Evolutionary conservation across 805 yeast species (phyloP).

Genomic region (Yarrowia divulgata): DNA sequence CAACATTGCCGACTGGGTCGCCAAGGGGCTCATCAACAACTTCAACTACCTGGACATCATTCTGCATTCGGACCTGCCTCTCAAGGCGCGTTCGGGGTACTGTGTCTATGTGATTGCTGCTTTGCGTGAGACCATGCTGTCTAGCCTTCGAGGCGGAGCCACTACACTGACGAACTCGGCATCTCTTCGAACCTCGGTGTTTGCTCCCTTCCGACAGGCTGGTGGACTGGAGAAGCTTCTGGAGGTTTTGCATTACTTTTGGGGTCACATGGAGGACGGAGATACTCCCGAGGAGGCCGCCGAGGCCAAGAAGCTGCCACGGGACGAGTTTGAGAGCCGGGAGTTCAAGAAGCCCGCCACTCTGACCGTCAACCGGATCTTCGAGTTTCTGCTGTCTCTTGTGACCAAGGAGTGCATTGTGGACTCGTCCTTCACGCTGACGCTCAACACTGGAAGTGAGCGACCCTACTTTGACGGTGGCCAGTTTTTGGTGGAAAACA

Average conservation of each 20-base stretch:
- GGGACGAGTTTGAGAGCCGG: slow-evolving; percentile 27
- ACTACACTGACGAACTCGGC: slow-evolving; percentile 17
- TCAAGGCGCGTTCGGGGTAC: slow-evolving; percentile 32
- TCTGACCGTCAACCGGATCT: slow-evolving; percentile 42
- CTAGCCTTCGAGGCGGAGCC: slow-evolving; percentile 2
- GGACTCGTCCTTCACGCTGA: slow-evolving; percentile 46
- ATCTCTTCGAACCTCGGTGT: slow-evolving; percentile 41
- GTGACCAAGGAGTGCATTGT: slow-evolving; percentile 46
- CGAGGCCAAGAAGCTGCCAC: slow-evolving; percentile 32
- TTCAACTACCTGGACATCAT: slow-evolving; percentile 26
- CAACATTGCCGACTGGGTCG: slow-evolving; percentile 34
- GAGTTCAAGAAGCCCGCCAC: slow-evolving; percentile 37
- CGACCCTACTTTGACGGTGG: slow-evolving; percentile 46
- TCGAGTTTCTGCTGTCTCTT: slow-evolving; percentile 44
- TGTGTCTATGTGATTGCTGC: slow-evolving; percentile 35
- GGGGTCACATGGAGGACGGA: slow-evolving; percentile 41
- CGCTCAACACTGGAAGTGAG: slow-evolving; percentile 44
- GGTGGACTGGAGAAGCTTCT: slow-evolving; percentile 47
- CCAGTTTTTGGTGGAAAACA: slow-evolving; percentile 48
- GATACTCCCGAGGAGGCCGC: slow-evolving; percentile 28
- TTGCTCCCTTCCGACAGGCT: slow-evolving; percentile 47
- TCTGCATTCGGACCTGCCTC: slow-evolving; percentile 36
- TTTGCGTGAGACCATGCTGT: slow-evolving; percentile 26
- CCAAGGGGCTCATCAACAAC: slow-evolving; percentile 33
- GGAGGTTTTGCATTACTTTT: slow-evolving; percentile 43